Evolutionary conservation across 176 grass and related monocot genomes (phyloP), one percentile per base, ranked within the genome.

Genomic region (Miscanthus lutarioriparius): DNA sequence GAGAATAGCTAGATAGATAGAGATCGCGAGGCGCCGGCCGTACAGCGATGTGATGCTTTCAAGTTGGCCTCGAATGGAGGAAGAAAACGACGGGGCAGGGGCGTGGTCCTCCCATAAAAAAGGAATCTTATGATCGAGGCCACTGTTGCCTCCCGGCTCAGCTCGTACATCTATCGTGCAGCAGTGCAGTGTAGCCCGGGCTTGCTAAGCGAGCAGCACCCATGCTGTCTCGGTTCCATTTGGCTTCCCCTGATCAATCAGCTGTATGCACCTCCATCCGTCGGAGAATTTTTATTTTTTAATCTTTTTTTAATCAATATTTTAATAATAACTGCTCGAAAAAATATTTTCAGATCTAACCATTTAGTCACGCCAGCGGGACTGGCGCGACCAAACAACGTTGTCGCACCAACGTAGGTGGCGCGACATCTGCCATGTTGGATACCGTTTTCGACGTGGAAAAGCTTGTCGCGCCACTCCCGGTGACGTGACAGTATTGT

Each of bases 21-120:
- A 2, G 22, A 2, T 16, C 32, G 40, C 22, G 58, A 62, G n/a
- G n/a, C 35, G 40, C 16, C 32, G 64, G 39, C 16, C 32, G 64
- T 59, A 80, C 62, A 72, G 53, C 32, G 72, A 86, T 78, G 48
- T 78, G 88, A 90, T 67, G 66, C 36, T 32, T 80, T 69, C 28
- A 63, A 70, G 48, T 67, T 81, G 70, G 67, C 58, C 1, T 13
- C n/a, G 58, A 62, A 62, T 5, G 58, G 26, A 53, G 49, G 49
- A 53, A 49, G 47, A 54, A 25, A 26, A 62, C 23, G 58, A 62
- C 26, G 58, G n/a, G 8, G 58, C 58, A 25, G 58, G 58, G 10
- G 10, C n/a, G 67, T 79, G 74, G 84, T 90, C 89, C 89, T 75
- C 80, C 75, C 84, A 83, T 87, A 25, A 84, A 90, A 79, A 90